Evolutionary conservation across 352 stramenopile species (phyloP).

Genomic region (Aphanomyces euteiches): DNA sequence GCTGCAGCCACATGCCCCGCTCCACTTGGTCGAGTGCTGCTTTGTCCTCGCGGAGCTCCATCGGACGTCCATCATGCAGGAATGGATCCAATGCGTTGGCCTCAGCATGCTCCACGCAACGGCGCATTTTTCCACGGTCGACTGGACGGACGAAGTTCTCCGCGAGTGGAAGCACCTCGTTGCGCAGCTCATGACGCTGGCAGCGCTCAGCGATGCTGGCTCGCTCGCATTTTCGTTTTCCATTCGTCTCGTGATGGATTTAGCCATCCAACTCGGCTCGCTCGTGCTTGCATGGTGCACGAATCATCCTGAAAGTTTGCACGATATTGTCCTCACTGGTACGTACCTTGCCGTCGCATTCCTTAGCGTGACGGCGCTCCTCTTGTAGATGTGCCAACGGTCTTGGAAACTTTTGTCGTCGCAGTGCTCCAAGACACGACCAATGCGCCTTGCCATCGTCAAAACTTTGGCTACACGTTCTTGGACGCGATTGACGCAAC

Average conservation of each 20-base stretch:
- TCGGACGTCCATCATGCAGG: conserved; percentile 50
- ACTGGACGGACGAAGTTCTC: conserved; percentile 70
- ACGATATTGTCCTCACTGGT: conserved; percentile 57
- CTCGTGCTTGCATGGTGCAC: conserved; percentile 74
- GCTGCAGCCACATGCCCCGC: conserved; percentile 73
- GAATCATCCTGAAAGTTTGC: conserved; percentile 57
- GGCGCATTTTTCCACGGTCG: conserved; percentile 70
- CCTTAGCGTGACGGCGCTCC: neutral
- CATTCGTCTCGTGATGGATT: conserved; percentile 53
- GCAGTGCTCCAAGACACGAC: neutral
- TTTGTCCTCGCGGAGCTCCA: conserved; percentile 68
- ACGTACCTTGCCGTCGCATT: conserved; percentile 35
- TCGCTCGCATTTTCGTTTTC: conserved; percentile 52
- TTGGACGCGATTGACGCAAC: conserved; percentile 43
- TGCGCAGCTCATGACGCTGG: conserved; percentile 74
- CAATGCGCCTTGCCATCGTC: conserved; percentile 8
- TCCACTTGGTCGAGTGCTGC: conserved; percentile 79
- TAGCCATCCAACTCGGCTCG: conserved; percentile 67
- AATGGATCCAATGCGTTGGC: conserved; percentile 79
- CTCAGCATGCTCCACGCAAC: conserved; percentile 78
- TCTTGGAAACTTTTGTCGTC: conserved; percentile 1
- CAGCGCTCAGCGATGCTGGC: conserved; percentile 57
- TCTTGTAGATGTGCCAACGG: conserved; percentile 4
- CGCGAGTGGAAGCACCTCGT: conserved; percentile 79
- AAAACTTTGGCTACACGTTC: conserved; percentile 69